A percentile compares a stretch with the other conserved stretches of the same genome.
Evolutionary conservation across 2,329 filamentous ascomycete species (phyloP).

Genomic region (Fusarium domesticum): DNA sequence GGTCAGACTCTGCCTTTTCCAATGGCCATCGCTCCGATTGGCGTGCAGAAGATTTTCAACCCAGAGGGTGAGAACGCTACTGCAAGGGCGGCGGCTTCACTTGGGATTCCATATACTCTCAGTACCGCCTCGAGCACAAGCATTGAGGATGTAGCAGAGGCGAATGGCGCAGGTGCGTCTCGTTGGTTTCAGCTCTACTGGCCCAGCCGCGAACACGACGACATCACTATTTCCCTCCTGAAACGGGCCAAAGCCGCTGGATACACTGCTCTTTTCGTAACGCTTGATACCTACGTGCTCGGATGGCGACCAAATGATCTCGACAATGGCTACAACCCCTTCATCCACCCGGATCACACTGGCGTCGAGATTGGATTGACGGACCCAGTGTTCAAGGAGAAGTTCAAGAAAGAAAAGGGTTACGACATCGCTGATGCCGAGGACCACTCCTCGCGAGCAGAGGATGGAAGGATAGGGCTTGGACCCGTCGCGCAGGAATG

Average conservation of each 20-base stretch:
- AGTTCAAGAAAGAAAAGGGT: slow-evolving; percentile 11
- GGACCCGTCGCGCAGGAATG: slow-evolving; percentile 13
- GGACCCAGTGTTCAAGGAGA: slow-evolving; percentile 14
- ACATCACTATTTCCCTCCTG: slow-evolving; percentile 12
- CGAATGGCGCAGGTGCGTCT: slow-evolving; percentile 1
- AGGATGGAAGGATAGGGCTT: slow-evolving; percentile 12
- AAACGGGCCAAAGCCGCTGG: slow-evolving; percentile 2
- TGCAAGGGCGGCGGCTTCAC: background rate
- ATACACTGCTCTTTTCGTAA: background rate
- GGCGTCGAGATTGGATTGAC: slow-evolving; percentile 16
- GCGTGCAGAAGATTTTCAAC: slow-evolving; percentile 15
- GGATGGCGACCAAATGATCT: slow-evolving; percentile 2
- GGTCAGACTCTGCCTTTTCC: slow-evolving; percentile 12
- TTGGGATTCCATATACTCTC: background rate
- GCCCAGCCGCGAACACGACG: slow-evolving; percentile 12
- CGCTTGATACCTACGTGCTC: slow-evolving; percentile 1
- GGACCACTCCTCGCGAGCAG: no score
- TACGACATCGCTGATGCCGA: slow-evolving; percentile 15
- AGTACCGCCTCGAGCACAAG: slow-evolving; percentile 15
- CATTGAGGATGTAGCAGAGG: slow-evolving; percentile 14
- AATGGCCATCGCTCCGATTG: slow-evolving; percentile 5
- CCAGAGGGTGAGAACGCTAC: slow-evolving; percentile 7
- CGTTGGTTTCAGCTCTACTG: slow-evolving; percentile 19
- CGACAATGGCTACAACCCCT: slow-evolving; percentile 17
- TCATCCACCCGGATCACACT: slow-evolving; percentile 16